Evolutionary conservation across 2,329 filamentous ascomycete genomes (phyloP), one percentile per base, ranked within the genome.

Genomic region (Penicillium sp.): DNA sequence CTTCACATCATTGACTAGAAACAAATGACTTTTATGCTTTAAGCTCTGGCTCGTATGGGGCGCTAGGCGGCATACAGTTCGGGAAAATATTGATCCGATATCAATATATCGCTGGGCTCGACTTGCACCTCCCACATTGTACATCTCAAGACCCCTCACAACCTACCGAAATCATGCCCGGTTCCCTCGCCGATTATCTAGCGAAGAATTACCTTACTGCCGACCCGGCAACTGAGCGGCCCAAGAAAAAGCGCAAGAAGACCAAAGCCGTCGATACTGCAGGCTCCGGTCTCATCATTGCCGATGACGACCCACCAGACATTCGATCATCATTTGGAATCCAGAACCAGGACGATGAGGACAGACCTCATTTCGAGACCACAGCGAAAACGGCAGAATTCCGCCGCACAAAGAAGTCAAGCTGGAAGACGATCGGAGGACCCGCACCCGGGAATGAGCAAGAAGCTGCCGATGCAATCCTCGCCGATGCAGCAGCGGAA

Each of bases 151-250:
- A 40, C 40, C 45, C 47, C 43, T 40, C 39, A 53, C 50, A 35
- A 7, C 38, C 29, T 7, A 30, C 36, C 43, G 16, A 44, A 27
- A 55, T 34, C 36, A 65, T 65, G 62, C 57, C 62, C 4, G 62
- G 62, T 29, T 76, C 81, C 52, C 82, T 97, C 61, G 87, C 91
- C 55, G 85, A 86, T 68, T 99, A 97, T 69, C 84, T 99, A 34
- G 92, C 93, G 35, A 88, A 90, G 59, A 94, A 91, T 73, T 99
- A 99, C 72, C 86, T 99, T 46, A 89, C 82, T 1, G 85, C 86
- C 38, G 84, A 88, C 61, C 73, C 69, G 1, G 56, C 64, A 2
- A 62, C 73, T 6, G 68, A 74, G 77, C 76, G 74, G 67, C 75
- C 73, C 67, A 85, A 76, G 76, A 86, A 74, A 76, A 85, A 74